Conservation (phyloP, 768 basidiomycete species). For the Rhizopogon roseolus region DNA sequence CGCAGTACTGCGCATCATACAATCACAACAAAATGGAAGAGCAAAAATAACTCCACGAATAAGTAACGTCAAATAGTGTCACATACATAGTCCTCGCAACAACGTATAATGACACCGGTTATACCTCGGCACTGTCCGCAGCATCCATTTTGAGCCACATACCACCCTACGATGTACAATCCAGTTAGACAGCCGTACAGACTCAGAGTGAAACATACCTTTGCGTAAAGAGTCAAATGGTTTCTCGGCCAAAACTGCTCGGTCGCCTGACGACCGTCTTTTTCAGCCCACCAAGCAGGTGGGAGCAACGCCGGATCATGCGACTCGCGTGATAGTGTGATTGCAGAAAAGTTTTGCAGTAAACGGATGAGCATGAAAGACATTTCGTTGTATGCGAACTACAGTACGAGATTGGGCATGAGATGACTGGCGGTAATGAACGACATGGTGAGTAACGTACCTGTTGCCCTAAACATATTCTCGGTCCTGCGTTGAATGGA, state of each 20-base stretch:
- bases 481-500: constrained; percentile 38
- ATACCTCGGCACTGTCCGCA: constrained; percentile 10
- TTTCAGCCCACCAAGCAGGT: constrained; percentile 22
- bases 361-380: constrained; percentile 28
- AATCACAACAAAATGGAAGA: too few species aligned
- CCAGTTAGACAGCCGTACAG: neutral
- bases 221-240: constrained; percentile 30
- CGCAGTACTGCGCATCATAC: too few species aligned
- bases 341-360: constrained; percentile 22
- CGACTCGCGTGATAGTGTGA: constrained; percentile 19
- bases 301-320: constrained; percentile 20
- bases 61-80: too few species aligned
- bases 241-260: constrained; percentile 22
- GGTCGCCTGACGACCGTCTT: constrained; percentile 18
- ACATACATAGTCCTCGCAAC: too few species aligned
- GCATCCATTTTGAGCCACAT: constrained; percentile 42
- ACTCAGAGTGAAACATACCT: constrained; percentile 22
- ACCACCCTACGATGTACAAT: constrained; percentile 30
- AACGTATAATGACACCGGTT: too few species aligned
- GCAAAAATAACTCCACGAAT: too few species aligned
- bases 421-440: constrained; percentile 5
- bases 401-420: too few species aligned
- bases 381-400: constrained; percentile 33
- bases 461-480: constrained; percentile 34
- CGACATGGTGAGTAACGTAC: constrained; percentile 16